Evolutionary conservation across 257 asterid genomes (phyloP), one percentile per base, ranked within the genome.

Genomic region (Nicotiana attenuata): DNA sequence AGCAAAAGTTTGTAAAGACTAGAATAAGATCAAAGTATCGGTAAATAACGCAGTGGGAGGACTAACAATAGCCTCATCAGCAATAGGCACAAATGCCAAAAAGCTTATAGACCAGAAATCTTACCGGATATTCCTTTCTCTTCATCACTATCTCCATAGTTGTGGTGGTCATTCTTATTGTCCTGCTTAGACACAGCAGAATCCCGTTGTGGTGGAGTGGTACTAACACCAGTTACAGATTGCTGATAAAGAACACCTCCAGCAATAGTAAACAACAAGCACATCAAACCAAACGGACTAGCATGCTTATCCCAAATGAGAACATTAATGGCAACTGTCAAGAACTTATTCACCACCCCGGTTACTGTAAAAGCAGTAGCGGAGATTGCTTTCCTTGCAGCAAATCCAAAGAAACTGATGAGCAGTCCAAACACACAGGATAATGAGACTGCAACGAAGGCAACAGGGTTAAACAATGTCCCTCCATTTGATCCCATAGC

Each of bases 231-330:
- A 26, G 97, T 91, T 67, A 96, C 98, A 31, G 98, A 96, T 85
- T 96, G 99, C 94, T 94, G 99, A 85, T 96, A 96, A 33, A 96
- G 85, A 85, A 94, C 92, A 75, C 99, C 98, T 76, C 98, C 99
- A 76, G 88, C 90, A 87, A 93, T 83, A 5, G 99, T 96, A 68
- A 91, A 16, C 41, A 96, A 91, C 89, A 96, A 90, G 86, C 98
- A 96, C 65, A 92, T 77, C 90, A 96, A 84, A 73, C 98, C 99
- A 50, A 93, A 83, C n/a, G 97, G 98, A 79, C 91, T 91, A 47
- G 99, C 95, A 88, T 94, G 99, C 88, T 94, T 96, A 89, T 96
- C 99, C 99, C 99, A 96, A 79, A 96, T 94, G 91, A 88, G 45
- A 87, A 96, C 97, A 85, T 96, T 96, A 78, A 96, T 96, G 0